A percentile compares a stretch with the other conserved stretches of the same genome.
Evolutionary conservation across 257 asterid genomes (phyloP).

Genomic region (Echium plantagineum): DNA sequence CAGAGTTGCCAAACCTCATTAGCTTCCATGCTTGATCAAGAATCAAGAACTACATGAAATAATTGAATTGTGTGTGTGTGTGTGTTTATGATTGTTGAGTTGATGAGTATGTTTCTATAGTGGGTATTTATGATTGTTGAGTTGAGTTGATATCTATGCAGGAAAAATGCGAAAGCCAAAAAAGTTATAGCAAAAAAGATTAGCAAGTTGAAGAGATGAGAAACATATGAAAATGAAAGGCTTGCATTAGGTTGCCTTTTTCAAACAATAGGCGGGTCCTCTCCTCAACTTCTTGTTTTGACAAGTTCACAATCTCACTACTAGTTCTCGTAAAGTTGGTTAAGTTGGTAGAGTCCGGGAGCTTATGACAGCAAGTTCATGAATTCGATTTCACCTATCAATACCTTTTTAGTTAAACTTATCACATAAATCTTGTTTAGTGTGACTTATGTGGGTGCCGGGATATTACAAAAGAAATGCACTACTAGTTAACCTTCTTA

Average conservation of each 20-base stretch:
- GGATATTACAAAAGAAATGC: no score
- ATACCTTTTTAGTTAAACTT: no score
- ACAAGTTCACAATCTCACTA: not conserved
- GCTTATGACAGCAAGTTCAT: no score
- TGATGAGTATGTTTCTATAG: no score
- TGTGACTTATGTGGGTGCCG: no score
- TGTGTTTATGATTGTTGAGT: not conserved
- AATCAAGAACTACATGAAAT: not conserved
- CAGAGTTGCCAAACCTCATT: conserved; percentile 15
- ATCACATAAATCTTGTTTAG: no score
- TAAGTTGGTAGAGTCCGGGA: no score
- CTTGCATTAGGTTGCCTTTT: not conserved
- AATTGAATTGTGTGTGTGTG: not conserved
- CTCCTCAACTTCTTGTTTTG: not conserved
- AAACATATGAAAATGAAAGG: not conserved
- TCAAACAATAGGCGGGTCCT: not conserved
- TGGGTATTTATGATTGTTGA: no score
- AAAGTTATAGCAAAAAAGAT: no score
- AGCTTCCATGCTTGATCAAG: conserved; percentile 20
- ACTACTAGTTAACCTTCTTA: not conserved
- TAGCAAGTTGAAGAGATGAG: not conserved
- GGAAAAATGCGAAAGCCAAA: not conserved
- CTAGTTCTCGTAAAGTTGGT: no score
- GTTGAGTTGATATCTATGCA: not conserved
- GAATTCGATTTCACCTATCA: no score